These are phyloP conservation scores for Talaromyces funiculosus DNA, from an alignment of 2,329 filamentous ascomycete species.

Conservation along the genomic window DNA sequence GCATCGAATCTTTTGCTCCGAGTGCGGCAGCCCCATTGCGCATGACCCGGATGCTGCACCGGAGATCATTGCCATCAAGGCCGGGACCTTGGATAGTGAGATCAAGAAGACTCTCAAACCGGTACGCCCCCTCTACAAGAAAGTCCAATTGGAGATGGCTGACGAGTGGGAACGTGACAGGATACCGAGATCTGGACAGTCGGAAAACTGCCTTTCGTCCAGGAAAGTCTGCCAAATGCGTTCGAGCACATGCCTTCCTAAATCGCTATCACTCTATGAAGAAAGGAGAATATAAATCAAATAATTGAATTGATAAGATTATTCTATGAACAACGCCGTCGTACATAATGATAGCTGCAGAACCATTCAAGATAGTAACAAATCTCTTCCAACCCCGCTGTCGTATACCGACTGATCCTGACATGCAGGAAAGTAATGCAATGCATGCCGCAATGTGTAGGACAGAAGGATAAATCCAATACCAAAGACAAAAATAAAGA, in stretches of 20 bases:
- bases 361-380: not conserved
- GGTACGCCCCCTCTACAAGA: not conserved
- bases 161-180: constrained; percentile 15
- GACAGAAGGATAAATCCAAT: not conserved
- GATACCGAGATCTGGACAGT: constrained; percentile 65
- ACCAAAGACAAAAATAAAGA: not conserved
- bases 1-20: constrained; percentile 63
- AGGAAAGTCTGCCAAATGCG: constrained; percentile 58
- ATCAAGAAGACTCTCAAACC: constrained; percentile 65
- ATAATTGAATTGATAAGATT: not conserved
- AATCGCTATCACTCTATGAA: not conserved
- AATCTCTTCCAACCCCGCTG: not conserved
- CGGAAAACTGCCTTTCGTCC: constrained; percentile 64
- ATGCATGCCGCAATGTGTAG: not conserved
- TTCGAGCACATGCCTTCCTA: constrained; percentile 61
- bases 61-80: constrained; percentile 64
- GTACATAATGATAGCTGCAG: not conserved
- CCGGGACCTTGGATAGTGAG: constrained; percentile 57
- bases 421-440: too few relatives aligned
- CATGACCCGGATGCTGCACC: constrained; percentile 67
- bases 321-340: not conserved
- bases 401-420: not conserved
- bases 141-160: constrained; percentile 33
- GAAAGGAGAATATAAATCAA: not conserved
- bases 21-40: constrained; percentile 64